phyloP scores from a whole-genome alignment of 805 yeast species.

The Saccharomycopsis lassenensis region DNA sequence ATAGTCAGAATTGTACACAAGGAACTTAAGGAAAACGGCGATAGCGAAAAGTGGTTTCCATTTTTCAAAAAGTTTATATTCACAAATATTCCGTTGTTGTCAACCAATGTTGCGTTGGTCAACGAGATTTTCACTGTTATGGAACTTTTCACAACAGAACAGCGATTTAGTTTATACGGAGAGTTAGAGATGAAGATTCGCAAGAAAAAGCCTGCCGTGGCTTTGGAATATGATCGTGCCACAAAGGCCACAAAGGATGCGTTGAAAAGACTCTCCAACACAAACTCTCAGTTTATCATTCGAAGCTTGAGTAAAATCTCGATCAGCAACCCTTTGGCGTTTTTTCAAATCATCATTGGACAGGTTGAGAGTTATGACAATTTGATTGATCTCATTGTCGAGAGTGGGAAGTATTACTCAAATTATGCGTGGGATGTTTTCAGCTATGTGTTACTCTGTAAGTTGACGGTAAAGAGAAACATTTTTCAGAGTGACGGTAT shows the following conservation, averaged over 20 bases:
- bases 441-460: slow-evolving; percentile 58
- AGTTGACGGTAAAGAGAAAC: slow-evolving; percentile 59
- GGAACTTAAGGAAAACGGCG: slow-evolving; percentile 16
- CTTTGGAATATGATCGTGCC: slow-evolving; percentile 50
- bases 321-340: slow-evolving; percentile 68
- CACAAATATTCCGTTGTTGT: slow-evolving; percentile 46
- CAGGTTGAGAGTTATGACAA: slow-evolving; percentile 92
- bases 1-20: slow-evolving; percentile 47
- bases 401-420: slow-evolving; percentile 66
- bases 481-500: slow-evolving; percentile 70
- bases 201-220: slow-evolving; percentile 44
- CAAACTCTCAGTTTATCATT: slow-evolving; percentile 64
- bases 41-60: slow-evolving; percentile 37
- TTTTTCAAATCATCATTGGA: slow-evolving; percentile 56
- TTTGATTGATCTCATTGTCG: slow-evolving; percentile 65
- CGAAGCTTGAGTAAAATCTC: slow-evolving; percentile 61
- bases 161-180: slow-evolving; percentile 69
- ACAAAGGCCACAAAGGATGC: slow-evolving; percentile 72
- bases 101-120: slow-evolving; percentile 46
- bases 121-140: slow-evolving; percentile 51
- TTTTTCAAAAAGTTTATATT: slow-evolving; percentile 56
- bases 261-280: slow-evolving; percentile 71
- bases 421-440: slow-evolving; percentile 78
- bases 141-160: slow-evolving; percentile 42
- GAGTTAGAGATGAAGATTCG: slow-evolving; percentile 53